Evolutionary conservation across 2,329 filamentous ascomycete genomes (phyloP).

Genomic region (Colletotrichum agaves): DNA sequence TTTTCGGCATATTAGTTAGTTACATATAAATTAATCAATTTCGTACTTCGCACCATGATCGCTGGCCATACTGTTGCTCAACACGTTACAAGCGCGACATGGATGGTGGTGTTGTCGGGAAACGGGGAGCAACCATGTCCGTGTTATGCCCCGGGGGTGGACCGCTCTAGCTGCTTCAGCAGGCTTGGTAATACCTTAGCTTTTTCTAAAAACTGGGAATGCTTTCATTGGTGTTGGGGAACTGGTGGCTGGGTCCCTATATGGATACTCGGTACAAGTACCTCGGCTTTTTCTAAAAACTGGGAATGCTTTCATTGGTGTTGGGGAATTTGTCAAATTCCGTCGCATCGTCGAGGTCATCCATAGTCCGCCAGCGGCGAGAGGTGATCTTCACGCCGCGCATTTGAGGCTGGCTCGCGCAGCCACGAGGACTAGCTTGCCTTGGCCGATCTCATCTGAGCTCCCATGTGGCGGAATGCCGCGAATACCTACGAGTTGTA

Average conservation of each 20-base stretch:
- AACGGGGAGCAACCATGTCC: slow-evolving; percentile 34
- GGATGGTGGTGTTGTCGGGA: background rate
- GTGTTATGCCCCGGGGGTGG: slow-evolving; percentile 9
- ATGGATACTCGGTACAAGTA: no score
- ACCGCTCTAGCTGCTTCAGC: slow-evolving; percentile 6
- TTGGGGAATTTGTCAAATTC: background rate
- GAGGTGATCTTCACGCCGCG: slow-evolving; percentile 1
- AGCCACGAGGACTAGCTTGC: background rate
- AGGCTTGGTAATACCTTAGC: background rate
- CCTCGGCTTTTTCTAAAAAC: background rate
- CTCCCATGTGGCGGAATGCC: no score
- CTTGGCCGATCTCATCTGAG: background rate
- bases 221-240: slow-evolving; percentile 5
- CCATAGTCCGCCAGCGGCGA: slow-evolving; percentile 6
- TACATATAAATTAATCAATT: no score
- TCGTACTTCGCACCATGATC: no score
- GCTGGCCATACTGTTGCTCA: no score
- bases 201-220: background rate
- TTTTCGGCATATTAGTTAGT: no score
- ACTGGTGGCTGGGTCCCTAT: no score
- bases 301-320: background rate
- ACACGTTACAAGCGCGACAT: no score
- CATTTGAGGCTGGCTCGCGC: slow-evolving; percentile 16
- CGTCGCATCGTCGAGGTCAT: background rate
- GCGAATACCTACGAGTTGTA: no score